Conservation (phyloP, 2,329 filamentous ascomycete genomes). For the Rugonectria rugulosa region DNA sequence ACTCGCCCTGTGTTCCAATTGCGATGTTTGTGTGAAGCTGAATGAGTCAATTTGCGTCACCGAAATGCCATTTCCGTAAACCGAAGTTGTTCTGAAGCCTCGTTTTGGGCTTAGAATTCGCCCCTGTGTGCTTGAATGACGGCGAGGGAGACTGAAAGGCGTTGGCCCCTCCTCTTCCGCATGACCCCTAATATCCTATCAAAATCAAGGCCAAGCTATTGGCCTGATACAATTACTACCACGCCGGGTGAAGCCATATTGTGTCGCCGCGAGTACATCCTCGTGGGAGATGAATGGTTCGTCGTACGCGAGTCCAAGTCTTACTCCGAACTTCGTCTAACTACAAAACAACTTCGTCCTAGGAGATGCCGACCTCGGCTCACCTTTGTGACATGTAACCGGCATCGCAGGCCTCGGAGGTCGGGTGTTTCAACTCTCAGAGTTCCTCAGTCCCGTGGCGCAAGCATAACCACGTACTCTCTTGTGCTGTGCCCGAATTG, state of each 20-base stretch:
- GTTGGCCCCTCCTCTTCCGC: not conserved
- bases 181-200: not conserved
- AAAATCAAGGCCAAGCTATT: not conserved
- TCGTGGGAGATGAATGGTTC: not conserved
- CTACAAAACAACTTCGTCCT: not conserved
- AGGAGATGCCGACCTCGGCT: too few species aligned
- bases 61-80: not conserved
- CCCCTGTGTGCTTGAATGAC: not conserved
- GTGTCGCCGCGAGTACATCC: not conserved
- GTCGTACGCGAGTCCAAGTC: not conserved
- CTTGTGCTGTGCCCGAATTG: constrained; percentile 86
- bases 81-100: constrained; percentile 4
- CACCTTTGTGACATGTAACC: too few species aligned
- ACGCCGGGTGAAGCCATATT: not conserved
- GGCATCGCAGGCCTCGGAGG: not conserved
- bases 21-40: not conserved
- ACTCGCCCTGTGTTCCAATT: constrained; percentile 1
- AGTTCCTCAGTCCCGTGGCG: constrained; percentile 52
- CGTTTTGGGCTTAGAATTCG: not conserved
- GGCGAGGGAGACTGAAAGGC: not conserved
- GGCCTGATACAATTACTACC: not conserved
- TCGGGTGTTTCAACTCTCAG: not conserved
- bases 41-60: constrained; percentile 20
- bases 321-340: not conserved
- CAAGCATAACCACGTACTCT: constrained; percentile 95